These are phyloP conservation scores for Beauveria rudraprayagi DNA, from an alignment of 2,329 filamentous ascomycete species.

Conservation along the genomic window DNA sequence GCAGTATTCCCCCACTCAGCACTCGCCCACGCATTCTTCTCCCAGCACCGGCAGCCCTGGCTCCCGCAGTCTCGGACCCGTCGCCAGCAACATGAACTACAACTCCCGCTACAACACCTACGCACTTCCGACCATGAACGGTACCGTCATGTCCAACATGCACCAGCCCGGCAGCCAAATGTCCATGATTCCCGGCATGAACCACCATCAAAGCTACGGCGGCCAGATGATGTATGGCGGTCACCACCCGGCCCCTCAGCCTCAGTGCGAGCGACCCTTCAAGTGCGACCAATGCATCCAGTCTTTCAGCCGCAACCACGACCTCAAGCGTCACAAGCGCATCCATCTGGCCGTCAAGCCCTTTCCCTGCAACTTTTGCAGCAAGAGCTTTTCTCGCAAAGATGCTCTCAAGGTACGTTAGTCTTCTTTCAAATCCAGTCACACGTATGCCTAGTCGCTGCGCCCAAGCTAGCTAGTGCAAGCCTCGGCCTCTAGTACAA, in stretches of 20 bases:
- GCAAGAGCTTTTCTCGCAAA: conserved; percentile 95
- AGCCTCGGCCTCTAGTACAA: neutral
- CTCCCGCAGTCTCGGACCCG: conserved; percentile 14
- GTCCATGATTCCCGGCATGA: conserved; percentile 58
- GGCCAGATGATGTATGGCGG: conserved; percentile 52
- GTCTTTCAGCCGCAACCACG: conserved; percentile 93
- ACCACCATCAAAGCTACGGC: conserved; percentile 46
- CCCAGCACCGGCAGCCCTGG: conserved; percentile 36
- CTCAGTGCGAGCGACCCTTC: conserved; percentile 73
- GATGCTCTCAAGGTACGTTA: conserved; percentile 84
- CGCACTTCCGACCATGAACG: conserved; percentile 53
- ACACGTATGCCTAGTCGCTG: neutral
- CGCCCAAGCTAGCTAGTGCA: neutral
- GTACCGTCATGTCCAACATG: conserved; percentile 70
- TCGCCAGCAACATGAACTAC: conserved; percentile 9
- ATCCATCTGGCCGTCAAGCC: conserved; percentile 95
- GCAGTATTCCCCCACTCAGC: conserved; percentile 32
- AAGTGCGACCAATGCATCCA: conserved; percentile 89
- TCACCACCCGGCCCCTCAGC: conserved; percentile 36
- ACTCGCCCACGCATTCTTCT: conserved; percentile 35
- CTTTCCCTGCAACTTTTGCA: conserved; percentile 82
- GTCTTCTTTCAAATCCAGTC: neutral
- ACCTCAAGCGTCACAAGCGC: conserved; percentile 89
- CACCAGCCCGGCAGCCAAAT: conserved; percentile 65
- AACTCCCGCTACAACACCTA: conserved; percentile 31